A percentile compares a stretch with the other conserved stretches of the same genome.
phyloP scores from a whole-genome alignment of 331 rosid species.

The Cydonia oblonga region DNA sequence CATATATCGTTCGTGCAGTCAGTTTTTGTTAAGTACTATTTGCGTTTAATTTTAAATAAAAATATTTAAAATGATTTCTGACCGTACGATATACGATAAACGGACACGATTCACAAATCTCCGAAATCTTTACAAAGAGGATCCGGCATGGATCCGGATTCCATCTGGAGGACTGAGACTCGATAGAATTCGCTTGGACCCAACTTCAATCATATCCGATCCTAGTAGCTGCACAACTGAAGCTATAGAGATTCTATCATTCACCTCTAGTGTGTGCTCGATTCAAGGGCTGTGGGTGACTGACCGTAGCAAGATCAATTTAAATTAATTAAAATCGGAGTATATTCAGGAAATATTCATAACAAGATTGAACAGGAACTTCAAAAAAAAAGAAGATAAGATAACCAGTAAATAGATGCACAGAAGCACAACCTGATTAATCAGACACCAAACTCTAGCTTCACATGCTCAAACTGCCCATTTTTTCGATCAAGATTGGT shows the following conservation, averaged over 20 bases:
- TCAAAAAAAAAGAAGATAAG: not conserved
- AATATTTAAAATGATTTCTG: too few relatives aligned
- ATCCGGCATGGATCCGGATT: too few relatives aligned
- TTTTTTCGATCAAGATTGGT: slow-evolving; percentile 8
- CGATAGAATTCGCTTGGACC: not conserved
- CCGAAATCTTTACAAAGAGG: too few relatives aligned
- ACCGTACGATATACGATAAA: too few relatives aligned
- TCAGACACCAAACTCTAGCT: slow-evolving; percentile 8
- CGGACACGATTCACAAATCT: too few relatives aligned
- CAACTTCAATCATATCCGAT: not conserved
- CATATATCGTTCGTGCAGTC: too few relatives aligned
- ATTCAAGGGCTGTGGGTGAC: too few relatives aligned
- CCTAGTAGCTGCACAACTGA: not conserved
- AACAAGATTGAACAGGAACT: slow-evolving; percentile 8
- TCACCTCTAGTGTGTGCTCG: not conserved
- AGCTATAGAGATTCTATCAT: not conserved
- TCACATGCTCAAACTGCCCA: slow-evolving; percentile 5
- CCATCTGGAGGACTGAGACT: not conserved
- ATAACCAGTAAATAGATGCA: slow-evolving; percentile 10
- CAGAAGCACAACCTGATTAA: slow-evolving; percentile 9
- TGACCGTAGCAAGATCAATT: not conserved
- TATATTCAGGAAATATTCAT: slow-evolving; percentile 3
- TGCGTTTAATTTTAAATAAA: too few relatives aligned
- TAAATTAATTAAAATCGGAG: not conserved
- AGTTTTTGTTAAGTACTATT: too few relatives aligned